Conservation (phyloP, 2,329 filamentous ascomycete genomes). For the Boeremia exigua region DNA sequence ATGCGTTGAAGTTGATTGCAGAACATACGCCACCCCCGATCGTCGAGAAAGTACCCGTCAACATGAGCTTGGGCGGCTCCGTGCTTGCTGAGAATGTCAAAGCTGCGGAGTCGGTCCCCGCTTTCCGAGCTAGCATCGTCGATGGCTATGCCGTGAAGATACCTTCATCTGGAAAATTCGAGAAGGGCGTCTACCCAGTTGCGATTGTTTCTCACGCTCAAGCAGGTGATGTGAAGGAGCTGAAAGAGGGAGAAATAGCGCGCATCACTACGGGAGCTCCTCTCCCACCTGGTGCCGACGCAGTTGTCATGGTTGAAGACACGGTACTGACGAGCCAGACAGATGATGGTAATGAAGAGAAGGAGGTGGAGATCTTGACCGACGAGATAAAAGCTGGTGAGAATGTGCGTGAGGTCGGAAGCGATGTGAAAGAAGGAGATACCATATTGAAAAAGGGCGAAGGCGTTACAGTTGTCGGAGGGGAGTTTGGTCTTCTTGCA, state of each 20-base stretch:
- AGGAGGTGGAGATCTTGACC: conserved; percentile 84
- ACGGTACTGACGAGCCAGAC: conserved; percentile 78
- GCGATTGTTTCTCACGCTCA: conserved; percentile 85
- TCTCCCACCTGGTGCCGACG: conserved; percentile 83
- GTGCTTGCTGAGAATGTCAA: conserved; percentile 84
- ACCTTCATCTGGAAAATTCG: conserved; percentile 49
- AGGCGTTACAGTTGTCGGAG: conserved; percentile 83
- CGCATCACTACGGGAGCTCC: conserved; percentile 95
- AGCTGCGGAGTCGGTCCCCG: conserved; percentile 83
- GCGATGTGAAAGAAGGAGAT: conserved; percentile 75
- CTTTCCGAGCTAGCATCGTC: conserved; percentile 93
- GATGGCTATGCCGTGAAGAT: conserved; percentile 79
- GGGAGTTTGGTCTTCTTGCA: conserved; percentile 88
- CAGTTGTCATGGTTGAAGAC: conserved; percentile 97
- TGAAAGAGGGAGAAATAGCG: conserved; percentile 78
- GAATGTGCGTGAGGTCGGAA: conserved; percentile 90
- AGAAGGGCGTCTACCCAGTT: conserved; percentile 85
- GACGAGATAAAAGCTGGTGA: conserved; percentile 76
- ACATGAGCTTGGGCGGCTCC: conserved; percentile 71
- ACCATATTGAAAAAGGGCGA: conserved; percentile 78
- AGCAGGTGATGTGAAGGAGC: conserved; percentile 67
- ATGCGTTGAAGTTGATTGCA: conserved; percentile 76
- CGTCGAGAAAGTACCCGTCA: conserved; percentile 65
- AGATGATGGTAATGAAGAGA: conserved; percentile 82
- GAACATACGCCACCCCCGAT: conserved; percentile 72